Percentiles rank a stretch among this genome's conserved stretches.
Conservation (phyloP, 1,284 basidiomycete genomes). For the Marasmius sp. region DNA sequence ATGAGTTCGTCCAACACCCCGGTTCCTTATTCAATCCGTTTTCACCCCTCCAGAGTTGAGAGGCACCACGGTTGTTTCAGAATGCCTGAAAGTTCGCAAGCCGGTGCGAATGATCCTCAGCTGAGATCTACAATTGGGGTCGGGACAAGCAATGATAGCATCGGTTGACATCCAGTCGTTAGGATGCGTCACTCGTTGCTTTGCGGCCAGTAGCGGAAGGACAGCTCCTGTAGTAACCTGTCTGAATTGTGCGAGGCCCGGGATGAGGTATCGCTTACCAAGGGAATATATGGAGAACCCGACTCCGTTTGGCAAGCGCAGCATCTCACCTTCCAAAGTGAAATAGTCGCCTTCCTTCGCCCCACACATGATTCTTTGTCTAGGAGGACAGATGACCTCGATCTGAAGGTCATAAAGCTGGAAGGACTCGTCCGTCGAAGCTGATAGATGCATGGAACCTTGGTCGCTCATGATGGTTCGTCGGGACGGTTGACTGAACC, state of each 20-base stretch:
- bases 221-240: constrained; percentile 42
- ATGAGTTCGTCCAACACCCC: background rate
- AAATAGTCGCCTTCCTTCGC: constrained; percentile 65
- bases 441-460: background rate
- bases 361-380: constrained; percentile 54
- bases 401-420: constrained; percentile 59
- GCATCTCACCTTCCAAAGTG: constrained; percentile 59
- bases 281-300: constrained; percentile 69
- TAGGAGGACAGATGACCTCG: constrained; percentile 56
- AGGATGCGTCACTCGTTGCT: constrained; percentile 51
- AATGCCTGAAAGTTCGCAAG: constrained; percentile 50
- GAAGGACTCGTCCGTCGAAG: constrained; percentile 39
- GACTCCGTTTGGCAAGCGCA: constrained; percentile 55
- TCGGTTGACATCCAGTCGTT: constrained; percentile 72
- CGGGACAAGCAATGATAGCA: constrained; percentile 61
- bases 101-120: constrained; percentile 52
- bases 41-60: background rate
- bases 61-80: constrained; percentile 52
- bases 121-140: constrained; percentile 60
- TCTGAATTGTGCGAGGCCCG: background rate
- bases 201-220: constrained; percentile 61
- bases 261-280: constrained; percentile 31
- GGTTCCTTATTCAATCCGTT: background rate
- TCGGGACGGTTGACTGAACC: background rate
- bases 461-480: background rate